A percentile compares a stretch with the other conserved stretches of the same genome.
These are phyloP conservation scores for Polytolypa hystricis DNA, from an alignment of 2,329 filamentous ascomycete species.

Conservation along the genomic window DNA sequence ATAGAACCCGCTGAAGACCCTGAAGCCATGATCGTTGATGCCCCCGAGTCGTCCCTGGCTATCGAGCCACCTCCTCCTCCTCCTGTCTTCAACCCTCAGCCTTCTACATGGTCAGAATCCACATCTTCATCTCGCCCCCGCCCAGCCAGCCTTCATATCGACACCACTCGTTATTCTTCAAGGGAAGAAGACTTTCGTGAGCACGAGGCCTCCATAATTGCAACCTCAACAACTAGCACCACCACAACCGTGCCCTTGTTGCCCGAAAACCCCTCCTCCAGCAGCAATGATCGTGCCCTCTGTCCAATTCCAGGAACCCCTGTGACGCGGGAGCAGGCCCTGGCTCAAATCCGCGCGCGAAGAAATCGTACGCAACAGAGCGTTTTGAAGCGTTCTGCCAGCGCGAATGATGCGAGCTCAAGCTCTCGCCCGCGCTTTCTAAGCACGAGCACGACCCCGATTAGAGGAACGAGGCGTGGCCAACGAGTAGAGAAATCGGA, in stretches of 20 bases:
- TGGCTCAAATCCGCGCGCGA: constrained; percentile 39
- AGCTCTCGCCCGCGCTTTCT: constrained; percentile 11
- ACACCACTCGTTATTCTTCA: constrained; percentile 2
- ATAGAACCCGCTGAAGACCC: background rate
- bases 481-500: constrained; percentile 23
- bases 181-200: background rate
- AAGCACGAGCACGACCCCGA: constrained; percentile 7
- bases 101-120: no score
- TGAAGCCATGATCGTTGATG: no score
- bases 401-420: constrained; percentile 26
- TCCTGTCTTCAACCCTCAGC: no score
- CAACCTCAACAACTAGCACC: constrained; percentile 14
- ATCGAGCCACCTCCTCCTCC: no score
- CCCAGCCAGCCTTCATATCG: constrained; percentile 1
- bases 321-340: constrained; percentile 36
- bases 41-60: no score
- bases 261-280: constrained; percentile 15
- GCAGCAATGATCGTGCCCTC: no score
- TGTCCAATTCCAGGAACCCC: constrained; percentile 30
- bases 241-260: constrained; percentile 24
- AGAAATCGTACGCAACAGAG: constrained; percentile 34
- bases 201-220: background rate
- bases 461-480: constrained; percentile 17
- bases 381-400: constrained; percentile 28
- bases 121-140: constrained; percentile 1